Conservation (phyloP, 805 yeast genomes). For the Yueomyces sinensis region DNA sequence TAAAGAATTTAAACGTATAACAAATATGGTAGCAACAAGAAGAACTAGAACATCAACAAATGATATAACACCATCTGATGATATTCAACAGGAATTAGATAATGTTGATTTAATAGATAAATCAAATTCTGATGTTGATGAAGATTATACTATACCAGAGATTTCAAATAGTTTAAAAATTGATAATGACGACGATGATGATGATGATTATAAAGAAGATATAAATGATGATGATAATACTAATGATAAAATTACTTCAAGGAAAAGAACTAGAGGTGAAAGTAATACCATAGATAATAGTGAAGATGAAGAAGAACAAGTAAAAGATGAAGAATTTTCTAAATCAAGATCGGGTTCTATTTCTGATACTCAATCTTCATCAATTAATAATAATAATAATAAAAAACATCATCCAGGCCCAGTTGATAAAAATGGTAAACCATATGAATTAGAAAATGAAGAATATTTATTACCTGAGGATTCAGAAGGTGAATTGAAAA, state of each 20-base stretch:
- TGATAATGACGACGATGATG: slow-evolving; percentile 6
- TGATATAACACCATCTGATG: too few relatives aligned
- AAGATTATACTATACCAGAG: slow-evolving; percentile 11
- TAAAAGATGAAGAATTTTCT: slow-evolving; percentile 6
- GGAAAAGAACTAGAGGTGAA: slow-evolving; percentile 11
- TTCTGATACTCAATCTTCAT: background rate
- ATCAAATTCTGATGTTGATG: slow-evolving; percentile 18
- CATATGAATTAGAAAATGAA: slow-evolving; percentile 45
- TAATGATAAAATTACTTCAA: slow-evolving; percentile 6
- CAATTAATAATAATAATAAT: slow-evolving; percentile 10
- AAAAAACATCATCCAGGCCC: slow-evolving; percentile 31
- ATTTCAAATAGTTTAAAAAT: slow-evolving; percentile 16
- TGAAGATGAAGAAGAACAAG: slow-evolving; percentile 17
- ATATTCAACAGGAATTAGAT: too few relatives aligned
- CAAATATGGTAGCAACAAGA: too few relatives aligned
- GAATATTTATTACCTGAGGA: slow-evolving; percentile 72
- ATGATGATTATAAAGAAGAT: slow-evolving; percentile 5
- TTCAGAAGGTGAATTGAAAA: slow-evolving; percentile 63
- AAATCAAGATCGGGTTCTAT: background rate
- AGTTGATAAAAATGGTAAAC: slow-evolving; percentile 57
- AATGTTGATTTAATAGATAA: too few relatives aligned
- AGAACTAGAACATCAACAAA: too few relatives aligned
- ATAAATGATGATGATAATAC: slow-evolving; percentile 13
- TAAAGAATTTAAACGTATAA: too few relatives aligned
- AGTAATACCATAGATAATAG: slow-evolving; percentile 16